Conservation (phyloP, 192 early-diverging fungal species). For the Coemansia sp. region DNA sequence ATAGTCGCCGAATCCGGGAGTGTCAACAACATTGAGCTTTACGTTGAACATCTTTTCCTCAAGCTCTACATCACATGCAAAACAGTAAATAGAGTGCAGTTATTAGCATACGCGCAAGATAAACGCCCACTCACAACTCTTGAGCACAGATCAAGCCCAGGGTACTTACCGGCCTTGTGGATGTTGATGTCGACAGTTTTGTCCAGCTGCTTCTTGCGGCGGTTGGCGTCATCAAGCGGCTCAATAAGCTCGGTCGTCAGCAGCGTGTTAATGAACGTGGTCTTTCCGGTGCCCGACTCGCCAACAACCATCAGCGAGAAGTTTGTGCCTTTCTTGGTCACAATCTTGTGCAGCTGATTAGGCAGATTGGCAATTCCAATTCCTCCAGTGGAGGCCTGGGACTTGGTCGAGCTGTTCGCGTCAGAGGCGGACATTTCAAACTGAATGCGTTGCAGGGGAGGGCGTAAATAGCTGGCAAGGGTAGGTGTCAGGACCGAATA, state of each 20-base stretch:
- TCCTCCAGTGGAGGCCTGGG: conserved; percentile 52
- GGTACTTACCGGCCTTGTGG: conserved; percentile 77
- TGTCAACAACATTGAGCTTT: conserved; percentile 90
- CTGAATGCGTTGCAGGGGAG: conserved; percentile 4
- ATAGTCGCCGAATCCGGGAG: conserved; percentile 86
- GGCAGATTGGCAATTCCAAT: conserved; percentile 98
- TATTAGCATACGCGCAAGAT: too few relatives aligned
- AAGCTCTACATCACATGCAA: conserved; percentile 58
- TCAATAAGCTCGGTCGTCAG: conserved; percentile 93
- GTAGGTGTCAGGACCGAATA: background rate
- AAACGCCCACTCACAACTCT: too few relatives aligned
- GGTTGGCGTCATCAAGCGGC: conserved; percentile 72
- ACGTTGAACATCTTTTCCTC: conserved; percentile 99
- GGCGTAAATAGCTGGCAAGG: conserved; percentile 2
- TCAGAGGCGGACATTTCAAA: conserved; percentile 46
- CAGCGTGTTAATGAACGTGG: conserved; percentile 98
- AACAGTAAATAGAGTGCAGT: background rate
- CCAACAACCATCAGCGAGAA: conserved; percentile 97
- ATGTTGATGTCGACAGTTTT: conserved; percentile 98
- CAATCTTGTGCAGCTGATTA: conserved; percentile 98
- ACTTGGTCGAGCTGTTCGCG: conserved; percentile 33
- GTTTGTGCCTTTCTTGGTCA: conserved; percentile 92
- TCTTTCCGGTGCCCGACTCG: conserved; percentile 97
- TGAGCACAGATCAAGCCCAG: background rate
- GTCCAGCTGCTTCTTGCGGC: conserved; percentile 89